Percentiles rank a stretch among this genome's conserved stretches.
Evolutionary conservation across 2,329 filamentous ascomycete species (phyloP).

Genomic region (Exophiala alcalophila): DNA sequence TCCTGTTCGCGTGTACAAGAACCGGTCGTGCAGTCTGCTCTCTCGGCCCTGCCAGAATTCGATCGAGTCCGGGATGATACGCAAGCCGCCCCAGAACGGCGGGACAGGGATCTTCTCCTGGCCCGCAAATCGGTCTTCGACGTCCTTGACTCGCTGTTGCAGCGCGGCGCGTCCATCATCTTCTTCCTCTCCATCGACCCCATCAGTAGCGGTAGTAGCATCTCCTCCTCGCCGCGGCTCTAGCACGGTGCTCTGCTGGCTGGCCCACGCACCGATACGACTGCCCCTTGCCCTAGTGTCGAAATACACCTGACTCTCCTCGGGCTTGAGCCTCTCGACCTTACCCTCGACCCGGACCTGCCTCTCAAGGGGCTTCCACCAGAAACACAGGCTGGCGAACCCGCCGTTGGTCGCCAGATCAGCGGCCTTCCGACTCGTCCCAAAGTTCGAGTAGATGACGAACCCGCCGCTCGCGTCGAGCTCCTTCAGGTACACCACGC

Average conservation of each 20-base stretch:
- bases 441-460: constrained; percentile 92
- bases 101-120: constrained; percentile 81
- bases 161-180: constrained; percentile 71
- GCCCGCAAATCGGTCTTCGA: constrained; percentile 71
- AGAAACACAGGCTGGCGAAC: constrained; percentile 83
- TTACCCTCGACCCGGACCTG: constrained; percentile 87
- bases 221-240: constrained; percentile 37
- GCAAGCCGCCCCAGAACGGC: constrained; percentile 89
- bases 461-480: constrained; percentile 78
- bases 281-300: constrained; percentile 70
- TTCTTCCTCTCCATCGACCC: constrained; percentile 35
- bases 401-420: constrained; percentile 71
- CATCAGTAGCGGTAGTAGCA: constrained; percentile 27
- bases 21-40: constrained; percentile 89
- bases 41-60: constrained; percentile 97
- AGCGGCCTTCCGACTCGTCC: constrained; percentile 64
- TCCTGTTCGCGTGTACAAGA: constrained; percentile 69
- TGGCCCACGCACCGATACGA: constrained; percentile 89
- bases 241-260: constrained; percentile 78
- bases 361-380: constrained; percentile 81
- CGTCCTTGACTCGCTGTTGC: constrained; percentile 72
- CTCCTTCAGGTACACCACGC: constrained; percentile 93
- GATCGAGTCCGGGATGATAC: constrained; percentile 77
- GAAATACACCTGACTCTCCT: constrained; percentile 69
- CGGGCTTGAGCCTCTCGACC: constrained; percentile 62